Conservation (phyloP, 2,329 filamentous ascomycete genomes). For the Apiospora phragmitis region DNA sequence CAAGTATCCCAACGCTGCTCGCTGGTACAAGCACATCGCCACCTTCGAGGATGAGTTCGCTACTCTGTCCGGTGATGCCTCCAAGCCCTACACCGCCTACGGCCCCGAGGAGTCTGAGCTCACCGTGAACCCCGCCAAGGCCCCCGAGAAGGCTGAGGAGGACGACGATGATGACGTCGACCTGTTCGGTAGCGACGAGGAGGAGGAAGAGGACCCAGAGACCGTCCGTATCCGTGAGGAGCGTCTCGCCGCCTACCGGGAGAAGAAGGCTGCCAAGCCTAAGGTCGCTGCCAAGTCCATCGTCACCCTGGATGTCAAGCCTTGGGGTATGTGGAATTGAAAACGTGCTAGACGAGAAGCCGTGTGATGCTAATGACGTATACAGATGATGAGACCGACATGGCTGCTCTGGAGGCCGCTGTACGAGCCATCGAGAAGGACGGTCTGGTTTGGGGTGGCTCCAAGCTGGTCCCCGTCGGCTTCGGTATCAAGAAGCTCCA, state of each 20-base stretch:
- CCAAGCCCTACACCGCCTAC: slow-evolving; percentile 86
- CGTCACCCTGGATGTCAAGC: slow-evolving; percentile 95
- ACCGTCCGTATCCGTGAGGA: slow-evolving; percentile 82
- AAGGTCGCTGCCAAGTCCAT: slow-evolving; percentile 96
- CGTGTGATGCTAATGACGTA: slow-evolving; percentile 15
- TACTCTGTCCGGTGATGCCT: slow-evolving; percentile 85
- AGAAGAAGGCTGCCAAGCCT: slow-evolving; percentile 93
- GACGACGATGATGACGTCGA: slow-evolving; percentile 82
- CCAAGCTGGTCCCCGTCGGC: slow-evolving; percentile 85
- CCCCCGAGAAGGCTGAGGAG: slow-evolving; percentile 63
- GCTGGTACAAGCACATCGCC: slow-evolving; percentile 99
- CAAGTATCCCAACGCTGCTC: slow-evolving; percentile 91
- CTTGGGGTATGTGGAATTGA: slow-evolving; percentile 76
- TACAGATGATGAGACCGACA: slow-evolving; percentile 88
- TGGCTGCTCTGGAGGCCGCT: slow-evolving; percentile 75
- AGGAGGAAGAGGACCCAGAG: slow-evolving; percentile 78
- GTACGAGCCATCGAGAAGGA: slow-evolving; percentile 88
- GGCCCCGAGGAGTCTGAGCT: slow-evolving; percentile 80
- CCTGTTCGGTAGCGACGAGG: slow-evolving; percentile 85
- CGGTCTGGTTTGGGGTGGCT: slow-evolving; percentile 93
- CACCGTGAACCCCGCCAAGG: slow-evolving; percentile 83
- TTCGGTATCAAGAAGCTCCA: slow-evolving; percentile 99
- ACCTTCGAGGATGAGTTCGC: slow-evolving; percentile 92
- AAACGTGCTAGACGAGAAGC: background rate
- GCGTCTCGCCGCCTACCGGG: slow-evolving; percentile 88